Base-by-base conservation (phyloP, 2,329 filamentous ascomycete species). In the Ceratocystis smalleyi region DNA sequence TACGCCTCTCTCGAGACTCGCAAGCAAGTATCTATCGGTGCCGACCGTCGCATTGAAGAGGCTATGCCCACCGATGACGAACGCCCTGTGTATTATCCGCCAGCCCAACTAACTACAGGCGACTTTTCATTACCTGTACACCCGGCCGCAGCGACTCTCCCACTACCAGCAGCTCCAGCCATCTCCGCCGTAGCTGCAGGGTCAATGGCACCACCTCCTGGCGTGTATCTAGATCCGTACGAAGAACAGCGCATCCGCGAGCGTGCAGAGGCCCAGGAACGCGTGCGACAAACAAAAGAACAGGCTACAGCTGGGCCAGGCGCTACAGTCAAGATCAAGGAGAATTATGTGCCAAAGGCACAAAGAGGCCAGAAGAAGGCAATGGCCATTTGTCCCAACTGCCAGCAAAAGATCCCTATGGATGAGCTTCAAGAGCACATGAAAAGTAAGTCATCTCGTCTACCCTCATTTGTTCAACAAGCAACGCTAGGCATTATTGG, bases 1-100 rank as follows among this genome's bases (percentile, higher is more conserved):
- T 95, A 91, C 67, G 90, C 91, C 35, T 96, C 91, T 7, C 81
- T 99, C 19, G 94, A 99, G 72, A 91, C 97, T 74, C 94, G 95
- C 75, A 95, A 92, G 65, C 88, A 87, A 74, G 87, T 94, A 71
- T 95, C 91, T 45, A 86, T 96, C 68, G 85, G 84, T 70, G 83
- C 89, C 65, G 86, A 87, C 71, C 79, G 91, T 69, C 87, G 92
- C 65, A 91, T 99, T 68, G 94, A 99, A 74, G 94, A 99, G 78
- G 91, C 92, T 5, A 89, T 96, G 82, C 94, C 94, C 2, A 87
- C 85, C 61, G 88, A 89, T 55, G 83, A 87, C 67, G 83, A 67
- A 4, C 43, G 47, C 15, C 61, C 64, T 1, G 35, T 62, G 35
- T 30, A 55, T 12, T 63, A 65, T 30, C 66, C 64, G 2, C 43